These are phyloP conservation scores for Aspergillus sp. DNA, from an alignment of 2,329 filamentous ascomycete species.

Conservation along the genomic window DNA sequence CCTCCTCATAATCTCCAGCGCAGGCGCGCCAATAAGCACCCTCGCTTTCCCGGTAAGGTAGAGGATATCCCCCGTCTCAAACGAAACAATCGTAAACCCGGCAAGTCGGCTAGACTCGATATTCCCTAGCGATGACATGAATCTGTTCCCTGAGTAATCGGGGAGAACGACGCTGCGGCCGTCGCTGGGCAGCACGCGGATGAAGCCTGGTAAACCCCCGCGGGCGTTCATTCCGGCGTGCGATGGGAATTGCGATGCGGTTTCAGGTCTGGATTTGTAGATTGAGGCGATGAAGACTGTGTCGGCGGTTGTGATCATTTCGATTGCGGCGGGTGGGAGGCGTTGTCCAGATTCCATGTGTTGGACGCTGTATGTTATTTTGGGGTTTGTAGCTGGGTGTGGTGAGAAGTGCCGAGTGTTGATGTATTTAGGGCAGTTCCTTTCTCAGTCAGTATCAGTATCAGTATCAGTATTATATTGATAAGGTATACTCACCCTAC, in stretches of 20 bases:
- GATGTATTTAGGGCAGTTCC: slow-evolving; percentile 8
- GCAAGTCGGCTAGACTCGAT: slow-evolving; percentile 18
- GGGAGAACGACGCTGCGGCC: neutral
- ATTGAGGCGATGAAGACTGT: slow-evolving; percentile 2
- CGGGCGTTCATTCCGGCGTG: slow-evolving; percentile 9
- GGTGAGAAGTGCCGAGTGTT: neutral
- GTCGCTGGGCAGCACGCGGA: neutral
- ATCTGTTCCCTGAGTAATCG: slow-evolving; percentile 5
- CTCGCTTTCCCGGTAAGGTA: slow-evolving; percentile 23
- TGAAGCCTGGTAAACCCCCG: neutral
- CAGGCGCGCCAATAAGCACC: slow-evolving; percentile 3
- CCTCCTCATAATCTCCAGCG: neutral
- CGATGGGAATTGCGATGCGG: neutral
- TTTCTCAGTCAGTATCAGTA: neutral
- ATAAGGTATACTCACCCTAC: neutral
- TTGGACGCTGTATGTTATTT: neutral
- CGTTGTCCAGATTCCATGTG: neutral
- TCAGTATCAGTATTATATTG: neutral
- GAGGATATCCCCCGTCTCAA: slow-evolving; percentile 23
- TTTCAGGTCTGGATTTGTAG: neutral
- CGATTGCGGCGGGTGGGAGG: neutral
- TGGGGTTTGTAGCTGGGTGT: neutral
- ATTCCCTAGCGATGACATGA: slow-evolving; percentile 17
- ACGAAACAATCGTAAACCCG: slow-evolving; percentile 23
- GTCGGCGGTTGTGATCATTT: neutral